Evolutionary conservation across 2,329 filamentous ascomycete genomes (phyloP).

Genomic region (Zymoseptoria ardabiliae): DNA sequence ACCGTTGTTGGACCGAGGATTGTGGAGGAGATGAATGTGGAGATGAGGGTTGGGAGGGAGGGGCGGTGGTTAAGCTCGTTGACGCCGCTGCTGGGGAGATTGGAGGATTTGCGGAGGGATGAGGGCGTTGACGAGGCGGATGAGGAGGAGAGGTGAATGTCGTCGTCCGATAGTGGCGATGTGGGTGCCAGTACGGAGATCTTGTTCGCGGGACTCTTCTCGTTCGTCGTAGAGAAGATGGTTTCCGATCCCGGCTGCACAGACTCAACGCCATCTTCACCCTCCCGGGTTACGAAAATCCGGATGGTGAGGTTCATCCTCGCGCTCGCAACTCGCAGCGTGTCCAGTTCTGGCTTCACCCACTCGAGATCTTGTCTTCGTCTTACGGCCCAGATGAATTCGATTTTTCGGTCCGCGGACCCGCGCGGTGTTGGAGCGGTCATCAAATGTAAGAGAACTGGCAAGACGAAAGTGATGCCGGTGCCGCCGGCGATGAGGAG

Average conservation of each 20-base stretch:
- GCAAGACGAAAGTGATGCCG: neutral
- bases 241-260: neutral
- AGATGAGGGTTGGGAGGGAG: constrained; percentile 5
- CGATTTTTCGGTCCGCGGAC: neutral
- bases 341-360: neutral
- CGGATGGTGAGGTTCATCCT: neutral
- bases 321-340: neutral
- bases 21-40: constrained; percentile 10
- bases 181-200: neutral
- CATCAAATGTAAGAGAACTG: neutral
- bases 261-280: neutral
- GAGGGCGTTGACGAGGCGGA: neutral
- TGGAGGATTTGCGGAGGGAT: neutral
- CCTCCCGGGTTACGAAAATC: neutral
- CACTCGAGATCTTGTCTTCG: neutral
- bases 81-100: constrained; percentile 2
- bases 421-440: neutral
- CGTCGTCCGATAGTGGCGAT: neutral
- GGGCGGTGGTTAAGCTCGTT: constrained; percentile 9
- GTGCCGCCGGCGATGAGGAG: constrained; percentile 1
- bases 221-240: neutral
- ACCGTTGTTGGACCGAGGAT: constrained; percentile 2
- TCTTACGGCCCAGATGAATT: neutral
- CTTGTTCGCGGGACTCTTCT: neutral
- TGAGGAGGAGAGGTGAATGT: constrained; percentile 3